Percentiles rank a stretch among this genome's conserved stretches.
Conservation (phyloP, 2,329 filamentous ascomycete genomes). For the Nothophoma quercina region DNA sequence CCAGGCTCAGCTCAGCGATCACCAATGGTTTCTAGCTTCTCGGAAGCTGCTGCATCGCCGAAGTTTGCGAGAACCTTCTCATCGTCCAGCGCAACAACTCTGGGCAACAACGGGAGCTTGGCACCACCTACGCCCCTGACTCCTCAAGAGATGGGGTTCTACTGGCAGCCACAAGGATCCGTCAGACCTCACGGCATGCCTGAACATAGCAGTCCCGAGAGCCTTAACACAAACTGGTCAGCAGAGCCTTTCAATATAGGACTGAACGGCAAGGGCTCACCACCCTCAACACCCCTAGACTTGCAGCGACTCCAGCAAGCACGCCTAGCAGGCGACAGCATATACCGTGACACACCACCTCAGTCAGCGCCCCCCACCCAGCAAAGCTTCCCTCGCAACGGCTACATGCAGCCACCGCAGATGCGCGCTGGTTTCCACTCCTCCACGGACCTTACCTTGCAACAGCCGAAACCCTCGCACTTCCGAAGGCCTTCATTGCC, state of each 20-base stretch:
- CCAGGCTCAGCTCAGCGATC: conserved; percentile 58
- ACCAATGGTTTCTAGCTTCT: conserved; percentile 55
- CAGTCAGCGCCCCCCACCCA: conserved; percentile 61
- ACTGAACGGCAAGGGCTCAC: conserved; percentile 50
- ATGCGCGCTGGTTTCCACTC: conserved; percentile 44
- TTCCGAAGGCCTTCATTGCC: conserved; percentile 48
- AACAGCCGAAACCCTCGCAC: conserved; percentile 47
- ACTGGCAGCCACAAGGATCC: conserved; percentile 51
- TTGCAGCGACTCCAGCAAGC: conserved; percentile 39
- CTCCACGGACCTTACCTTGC: conserved; percentile 43
- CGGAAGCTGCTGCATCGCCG: conserved; percentile 57
- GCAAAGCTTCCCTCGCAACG: conserved; percentile 52
- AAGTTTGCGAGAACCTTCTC: conserved; percentile 53
- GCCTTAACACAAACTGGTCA: conserved; percentile 46
- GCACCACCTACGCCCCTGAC: conserved; percentile 59
- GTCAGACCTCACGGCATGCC: conserved; percentile 42
- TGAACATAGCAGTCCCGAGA: conserved; percentile 51
- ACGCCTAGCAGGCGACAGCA: conserved; percentile 40
- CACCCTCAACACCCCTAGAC: conserved; percentile 56
- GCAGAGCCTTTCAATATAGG: conserved; percentile 45
- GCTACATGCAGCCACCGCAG: conserved; percentile 48
- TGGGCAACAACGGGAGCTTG: conserved; percentile 50
- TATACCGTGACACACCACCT: conserved; percentile 57
- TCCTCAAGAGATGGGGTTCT: conserved; percentile 50
- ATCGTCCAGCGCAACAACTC: conserved; percentile 45